phyloP scores from a whole-genome alignment of 139 green algal species.

The Auxenochlorella pyrenoidosa region DNA sequence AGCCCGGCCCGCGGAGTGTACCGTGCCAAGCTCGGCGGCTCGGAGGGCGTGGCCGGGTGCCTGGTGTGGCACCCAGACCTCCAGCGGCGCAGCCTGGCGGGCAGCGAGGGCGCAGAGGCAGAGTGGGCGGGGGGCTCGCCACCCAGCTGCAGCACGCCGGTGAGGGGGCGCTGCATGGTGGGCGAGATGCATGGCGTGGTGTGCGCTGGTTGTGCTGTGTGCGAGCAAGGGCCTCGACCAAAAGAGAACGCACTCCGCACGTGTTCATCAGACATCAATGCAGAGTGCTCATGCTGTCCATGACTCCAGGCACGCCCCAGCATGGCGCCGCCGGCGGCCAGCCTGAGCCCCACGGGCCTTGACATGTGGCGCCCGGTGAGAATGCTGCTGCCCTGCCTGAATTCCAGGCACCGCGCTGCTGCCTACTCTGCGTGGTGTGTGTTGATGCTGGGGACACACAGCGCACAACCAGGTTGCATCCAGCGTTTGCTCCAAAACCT shows the following conservation, averaged over 20 bases:
- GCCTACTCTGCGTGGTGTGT: neutral
- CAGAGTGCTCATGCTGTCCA: neutral
- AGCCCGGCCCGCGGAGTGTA: neutral
- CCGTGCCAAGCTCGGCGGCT: neutral
- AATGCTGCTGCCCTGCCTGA: too few relatives aligned
- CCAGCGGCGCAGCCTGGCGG: neutral
- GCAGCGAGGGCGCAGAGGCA: neutral
- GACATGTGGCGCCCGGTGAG: conserved; percentile 7
- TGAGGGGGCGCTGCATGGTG: neutral
- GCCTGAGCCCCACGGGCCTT: neutral
- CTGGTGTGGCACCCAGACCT: conserved; percentile 11
- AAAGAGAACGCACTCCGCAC: neutral
- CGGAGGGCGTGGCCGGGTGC: neutral
- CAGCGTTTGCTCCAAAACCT: too few relatives aligned
- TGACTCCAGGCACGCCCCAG: neutral
- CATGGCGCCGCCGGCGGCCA: conserved; percentile 3
- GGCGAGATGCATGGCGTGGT: neutral
- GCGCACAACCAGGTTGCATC: too few relatives aligned
- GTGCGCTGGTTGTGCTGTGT: too few relatives aligned
- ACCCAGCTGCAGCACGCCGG: neutral
- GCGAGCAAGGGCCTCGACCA: too few relatives aligned
- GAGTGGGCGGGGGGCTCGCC: neutral
- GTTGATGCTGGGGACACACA: neutral
- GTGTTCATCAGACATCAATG: neutral
- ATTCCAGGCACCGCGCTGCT: neutral